phyloP scores from a whole-genome alignment of 2,329 filamentous ascomycete species.

The Trichoderma gracile region DNA sequence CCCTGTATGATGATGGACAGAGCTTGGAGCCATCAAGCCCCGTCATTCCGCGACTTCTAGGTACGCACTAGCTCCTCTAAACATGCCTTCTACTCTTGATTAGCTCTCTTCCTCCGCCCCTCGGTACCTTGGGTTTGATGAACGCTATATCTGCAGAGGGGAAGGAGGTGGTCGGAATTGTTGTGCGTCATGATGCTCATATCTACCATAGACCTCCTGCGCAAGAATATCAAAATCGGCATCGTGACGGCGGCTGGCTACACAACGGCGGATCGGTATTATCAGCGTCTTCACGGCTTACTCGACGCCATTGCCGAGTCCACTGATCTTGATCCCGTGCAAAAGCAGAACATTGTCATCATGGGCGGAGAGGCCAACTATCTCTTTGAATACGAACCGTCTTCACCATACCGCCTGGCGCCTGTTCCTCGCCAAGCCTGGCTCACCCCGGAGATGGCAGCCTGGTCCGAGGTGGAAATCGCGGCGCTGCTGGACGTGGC shows the following conservation, averaged over 20 bases:
- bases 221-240: conserved; percentile 77
- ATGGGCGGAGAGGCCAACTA: conserved; percentile 98
- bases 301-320: conserved; percentile 72
- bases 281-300: conserved; percentile 81
- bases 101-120: neutral
- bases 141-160: too few relatives aligned
- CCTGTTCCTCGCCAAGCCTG: conserved; percentile 67
- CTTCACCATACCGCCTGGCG: conserved; percentile 65
- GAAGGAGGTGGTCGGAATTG: too few relatives aligned
- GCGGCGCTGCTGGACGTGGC: conserved; percentile 81
- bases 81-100: accelerated
- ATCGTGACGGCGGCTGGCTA: conserved; percentile 98
- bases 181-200: neutral
- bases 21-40: conserved; percentile 74
- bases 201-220: conserved; percentile 61
- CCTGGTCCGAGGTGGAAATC: conserved; percentile 78
- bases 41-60: conserved; percentile 66
- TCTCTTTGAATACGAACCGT: conserved; percentile 75
- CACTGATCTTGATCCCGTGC: conserved; percentile 58
- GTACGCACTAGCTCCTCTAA: conserved; percentile 35
- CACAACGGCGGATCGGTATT: conserved; percentile 82
- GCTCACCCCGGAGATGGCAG: conserved; percentile 75
- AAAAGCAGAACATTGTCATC: conserved; percentile 80
- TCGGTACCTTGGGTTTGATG: neutral
- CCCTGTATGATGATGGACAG: conserved; percentile 87